Base-by-base conservation (phyloP, 306 rosid genomes). In the Lupinus albus region DNA sequence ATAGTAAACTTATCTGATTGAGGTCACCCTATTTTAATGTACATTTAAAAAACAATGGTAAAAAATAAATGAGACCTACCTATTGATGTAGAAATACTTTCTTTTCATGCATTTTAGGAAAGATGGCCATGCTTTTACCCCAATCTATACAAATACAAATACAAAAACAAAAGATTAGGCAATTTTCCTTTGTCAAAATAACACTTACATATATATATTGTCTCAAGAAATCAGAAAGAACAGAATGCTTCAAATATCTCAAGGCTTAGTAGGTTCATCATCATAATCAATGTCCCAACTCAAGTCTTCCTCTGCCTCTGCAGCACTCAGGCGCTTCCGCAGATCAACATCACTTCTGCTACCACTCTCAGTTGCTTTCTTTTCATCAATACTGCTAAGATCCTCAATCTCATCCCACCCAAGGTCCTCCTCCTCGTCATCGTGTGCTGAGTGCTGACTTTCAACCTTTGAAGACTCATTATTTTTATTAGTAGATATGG, bases 331-430 rank as follows among this genome's bases (percentile, higher is more conserved):
- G 47, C 82, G 86, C 73, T 84, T 87, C 69, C 81, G 83, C 69
- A 89, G 75, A 66, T 91, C 88, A 57, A 68, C 83, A 45, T 73
- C 77, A 48, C 59, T 71, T 28, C 80, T 64, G 64, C 71, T 76
- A 59, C 71, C 82, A 70, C 72, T 61, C 13, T 76, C 54, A 68
- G 60, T 63, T 39, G 1, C 55, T 64, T 87, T 85, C 84, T 85
- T 89, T 8, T 82, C 90, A 72, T 87, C 90, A 71, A 89, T 77
- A 74, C 82, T 54, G 73, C 87, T 85, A 67, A 88, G 84, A 91
- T 88, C 97, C 84, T 87, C 94, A 62, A 89, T 91, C 75, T 91
- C 97, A 73, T 91, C 96, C 96, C 97, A 91, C 9, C 81, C 96
- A 68, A 91, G 88, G 69, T 89, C 97, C 72, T 87, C 95, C 30